Conservation (phyloP, 2,329 filamentous ascomycete genomes). For the Emericellopsis cladophorae region DNA sequence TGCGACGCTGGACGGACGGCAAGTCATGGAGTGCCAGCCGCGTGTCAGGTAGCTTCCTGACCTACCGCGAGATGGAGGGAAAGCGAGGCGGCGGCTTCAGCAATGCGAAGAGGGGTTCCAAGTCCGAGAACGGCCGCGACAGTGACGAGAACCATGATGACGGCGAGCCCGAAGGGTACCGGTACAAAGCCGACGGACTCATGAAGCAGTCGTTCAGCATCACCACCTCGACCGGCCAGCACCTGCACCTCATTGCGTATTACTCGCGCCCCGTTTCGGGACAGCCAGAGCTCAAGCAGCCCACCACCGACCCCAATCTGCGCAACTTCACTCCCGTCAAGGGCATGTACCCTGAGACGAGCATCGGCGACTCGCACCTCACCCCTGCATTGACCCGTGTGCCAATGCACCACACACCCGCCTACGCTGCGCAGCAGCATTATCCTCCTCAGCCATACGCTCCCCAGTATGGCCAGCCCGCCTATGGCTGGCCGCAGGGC, state of each 20-base stretch:
- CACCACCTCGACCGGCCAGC: constrained; percentile 76
- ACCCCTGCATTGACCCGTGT: constrained; percentile 71
- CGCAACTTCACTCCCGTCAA: constrained; percentile 77
- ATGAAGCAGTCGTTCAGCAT: constrained; percentile 99
- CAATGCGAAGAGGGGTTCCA: constrained; percentile 42
- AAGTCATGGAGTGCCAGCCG: constrained; percentile 98
- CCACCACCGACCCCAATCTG: constrained; percentile 66
- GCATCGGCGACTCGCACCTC: constrained; percentile 71
- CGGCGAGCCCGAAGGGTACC: constrained; percentile 78
- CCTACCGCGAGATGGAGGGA: constrained; percentile 97
- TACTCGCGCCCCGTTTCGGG: constrained; percentile 71
- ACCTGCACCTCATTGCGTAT: constrained; percentile 96
- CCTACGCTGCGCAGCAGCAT: constrained; percentile 21
- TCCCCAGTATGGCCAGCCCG: constrained; percentile 27
- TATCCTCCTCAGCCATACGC: constrained; percentile 15
- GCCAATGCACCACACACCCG: constrained; percentile 40
- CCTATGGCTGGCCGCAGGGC: constrained; percentile 43
- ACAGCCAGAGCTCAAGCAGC: constrained; percentile 63
- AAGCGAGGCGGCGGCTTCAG: constrained; percentile 76
- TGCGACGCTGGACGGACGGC: constrained; percentile 96
- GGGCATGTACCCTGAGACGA: constrained; percentile 95
- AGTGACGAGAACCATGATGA: constrained; percentile 81
- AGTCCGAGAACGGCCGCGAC: constrained; percentile 67
- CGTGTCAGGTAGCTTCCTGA: constrained; percentile 93
- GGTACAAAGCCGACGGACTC: constrained; percentile 89